Conservation (phyloP, 805 yeast species). For the Pichia paraexigua region DNA sequence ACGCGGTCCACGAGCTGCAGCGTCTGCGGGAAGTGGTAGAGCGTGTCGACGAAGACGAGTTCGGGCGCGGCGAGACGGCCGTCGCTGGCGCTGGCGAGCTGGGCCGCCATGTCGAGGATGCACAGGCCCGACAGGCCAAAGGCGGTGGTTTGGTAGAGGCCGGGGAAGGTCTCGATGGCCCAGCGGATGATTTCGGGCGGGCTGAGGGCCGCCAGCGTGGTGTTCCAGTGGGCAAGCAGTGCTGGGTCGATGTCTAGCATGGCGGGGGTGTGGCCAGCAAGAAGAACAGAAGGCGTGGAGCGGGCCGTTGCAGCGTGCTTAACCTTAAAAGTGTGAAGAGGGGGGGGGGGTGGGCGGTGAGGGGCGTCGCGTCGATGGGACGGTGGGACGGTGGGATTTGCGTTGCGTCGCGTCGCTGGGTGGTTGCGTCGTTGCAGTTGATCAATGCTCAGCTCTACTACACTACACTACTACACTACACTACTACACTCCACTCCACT, state of each 20-base stretch:
- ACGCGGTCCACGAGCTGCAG: constrained; percentile 52
- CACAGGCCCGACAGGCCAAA: constrained; percentile 91
- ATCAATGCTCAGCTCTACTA: too few species aligned
- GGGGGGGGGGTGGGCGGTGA: too few species aligned
- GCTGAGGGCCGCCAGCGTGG: constrained; percentile 41
- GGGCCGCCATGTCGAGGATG: constrained; percentile 73
- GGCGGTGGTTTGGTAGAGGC: constrained; percentile 85
- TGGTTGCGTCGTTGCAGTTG: too few species aligned
- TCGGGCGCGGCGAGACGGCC: too few species aligned
- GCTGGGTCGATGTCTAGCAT: constrained; percentile 13
- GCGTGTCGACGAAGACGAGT: constrained; percentile 79
- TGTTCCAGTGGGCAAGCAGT: constrained; percentile 62
- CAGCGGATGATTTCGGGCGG: constrained; percentile 75
- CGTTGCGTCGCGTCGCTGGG: too few species aligned
- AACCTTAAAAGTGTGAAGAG: too few species aligned
- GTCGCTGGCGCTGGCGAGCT: constrained; percentile 20
- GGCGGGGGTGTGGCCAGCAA: not conserved
- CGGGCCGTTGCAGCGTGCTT: too few species aligned
- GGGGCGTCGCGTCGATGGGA: too few species aligned
- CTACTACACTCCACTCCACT: not conserved
- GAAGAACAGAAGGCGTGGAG: not conserved
- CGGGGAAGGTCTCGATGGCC: constrained; percentile 79
- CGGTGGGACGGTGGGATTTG: too few species aligned
- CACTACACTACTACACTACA: not conserved
- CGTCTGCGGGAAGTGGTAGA: constrained; percentile 95